These are phyloP conservation scores for Alternaria sp. DNA, from an alignment of 2,329 filamentous ascomycete species.

Conservation along the genomic window DNA sequence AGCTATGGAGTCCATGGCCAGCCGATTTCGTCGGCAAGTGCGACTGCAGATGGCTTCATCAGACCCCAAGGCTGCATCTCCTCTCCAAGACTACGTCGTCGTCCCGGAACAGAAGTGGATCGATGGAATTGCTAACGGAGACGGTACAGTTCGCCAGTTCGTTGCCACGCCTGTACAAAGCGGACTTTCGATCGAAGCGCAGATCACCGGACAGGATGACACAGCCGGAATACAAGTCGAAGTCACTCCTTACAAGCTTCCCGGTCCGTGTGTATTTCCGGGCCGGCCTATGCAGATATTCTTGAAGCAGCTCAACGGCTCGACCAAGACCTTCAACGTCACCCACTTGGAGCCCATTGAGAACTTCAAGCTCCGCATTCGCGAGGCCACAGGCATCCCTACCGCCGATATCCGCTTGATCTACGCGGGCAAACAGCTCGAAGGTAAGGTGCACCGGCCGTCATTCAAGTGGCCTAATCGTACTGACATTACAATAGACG, in stretches of 20 bases:
- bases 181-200: constrained; percentile 58
- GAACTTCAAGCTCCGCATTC: constrained; percentile 92
- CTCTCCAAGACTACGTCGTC: constrained; percentile 56
- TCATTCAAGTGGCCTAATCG: constrained; percentile 56
- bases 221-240: constrained; percentile 58
- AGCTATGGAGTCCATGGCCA: neutral
- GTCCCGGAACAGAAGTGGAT: constrained; percentile 54
- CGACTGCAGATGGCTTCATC: neutral
- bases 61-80: neutral
- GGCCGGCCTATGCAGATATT: neutral
- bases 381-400: neutral
- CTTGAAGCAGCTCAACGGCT: constrained; percentile 51
- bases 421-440: constrained; percentile 83
- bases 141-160: constrained; percentile 58
- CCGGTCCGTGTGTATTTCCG: neutral
- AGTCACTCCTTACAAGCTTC: constrained; percentile 42
- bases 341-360: constrained; percentile 81
- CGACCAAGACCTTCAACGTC: constrained; percentile 65
- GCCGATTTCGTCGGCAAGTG: constrained; percentile 8
- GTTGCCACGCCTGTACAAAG: constrained; percentile 57
- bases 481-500: constrained; percentile 70
- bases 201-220: constrained; percentile 56
- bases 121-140: constrained; percentile 52
- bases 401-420: neutral
- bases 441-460: neutral